These are phyloP conservation scores for Cajanus cajan DNA, from an alignment of 306 rosid genomes.

Conservation along the genomic window DNA sequence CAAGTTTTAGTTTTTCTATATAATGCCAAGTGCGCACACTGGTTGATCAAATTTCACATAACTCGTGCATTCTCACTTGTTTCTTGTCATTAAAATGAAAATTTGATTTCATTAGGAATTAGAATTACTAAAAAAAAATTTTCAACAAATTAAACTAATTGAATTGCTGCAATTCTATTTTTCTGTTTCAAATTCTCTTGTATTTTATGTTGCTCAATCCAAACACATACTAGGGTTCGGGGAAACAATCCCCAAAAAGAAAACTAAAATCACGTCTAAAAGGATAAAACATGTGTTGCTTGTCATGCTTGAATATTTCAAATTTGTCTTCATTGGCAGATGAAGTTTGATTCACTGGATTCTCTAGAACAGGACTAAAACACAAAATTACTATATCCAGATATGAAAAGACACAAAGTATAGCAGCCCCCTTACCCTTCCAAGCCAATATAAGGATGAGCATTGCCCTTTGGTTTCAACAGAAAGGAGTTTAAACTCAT, in stretches of 20 bases:
- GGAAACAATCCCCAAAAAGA: neutral
- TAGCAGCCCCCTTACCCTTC: slow-evolving; percentile 61
- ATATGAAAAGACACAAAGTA: neutral
- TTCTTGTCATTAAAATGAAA: neutral
- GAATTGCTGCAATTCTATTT: neutral
- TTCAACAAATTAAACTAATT: neutral
- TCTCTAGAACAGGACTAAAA: neutral
- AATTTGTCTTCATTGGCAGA: neutral
- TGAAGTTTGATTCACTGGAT: slow-evolving; percentile 16
- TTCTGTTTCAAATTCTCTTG: neutral
- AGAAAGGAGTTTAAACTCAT: slow-evolving; percentile 77
- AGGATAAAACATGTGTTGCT: neutral
- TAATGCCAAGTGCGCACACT: neutral
- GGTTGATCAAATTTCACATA: neutral
- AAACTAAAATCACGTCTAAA: neutral
- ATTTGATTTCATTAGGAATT: neutral
- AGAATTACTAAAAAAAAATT: neutral
- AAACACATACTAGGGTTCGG: neutral
- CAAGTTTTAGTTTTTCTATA: neutral
- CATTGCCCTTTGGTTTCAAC: slow-evolving; percentile 55
- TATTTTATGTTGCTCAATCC: neutral
- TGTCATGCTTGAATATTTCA: neutral
- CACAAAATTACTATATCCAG: neutral
- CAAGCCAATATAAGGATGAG: slow-evolving; percentile 76
- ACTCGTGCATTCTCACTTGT: neutral